Evolutionary conservation across 2,329 filamentous ascomycete species (phyloP).

Genomic region (Calonectria leucothoes): DNA sequence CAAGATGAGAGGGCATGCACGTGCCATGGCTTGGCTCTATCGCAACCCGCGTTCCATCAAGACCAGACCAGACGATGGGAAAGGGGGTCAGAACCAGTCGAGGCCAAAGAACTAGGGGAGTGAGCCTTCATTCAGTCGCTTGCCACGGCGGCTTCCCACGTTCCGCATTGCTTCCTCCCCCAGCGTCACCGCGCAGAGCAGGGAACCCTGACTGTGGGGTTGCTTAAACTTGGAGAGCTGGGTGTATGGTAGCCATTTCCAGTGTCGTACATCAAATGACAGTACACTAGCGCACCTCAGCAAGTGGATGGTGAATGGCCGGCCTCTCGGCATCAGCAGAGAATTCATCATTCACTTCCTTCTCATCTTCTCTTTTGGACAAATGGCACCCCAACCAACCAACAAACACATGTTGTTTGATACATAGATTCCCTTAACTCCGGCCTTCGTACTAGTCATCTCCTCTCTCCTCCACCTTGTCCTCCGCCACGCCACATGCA

Average conservation of each 20-base stretch:
- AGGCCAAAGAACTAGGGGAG: background rate
- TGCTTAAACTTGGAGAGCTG: background rate
- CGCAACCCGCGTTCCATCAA: background rate
- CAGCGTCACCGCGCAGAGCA: background rate
- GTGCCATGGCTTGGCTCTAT: slow-evolving; percentile 9
- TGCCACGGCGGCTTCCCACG: background rate
- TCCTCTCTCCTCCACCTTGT: slow-evolving; percentile 1
- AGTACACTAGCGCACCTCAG: background rate
- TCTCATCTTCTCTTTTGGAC: background rate
- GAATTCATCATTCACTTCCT: background rate
- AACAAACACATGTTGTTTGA: slow-evolving; percentile 4
- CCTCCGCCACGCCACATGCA: slow-evolving; percentile 6
- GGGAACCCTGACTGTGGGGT: slow-evolving; percentile 1
- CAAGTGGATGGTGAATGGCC: background rate
- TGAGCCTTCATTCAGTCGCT: background rate
- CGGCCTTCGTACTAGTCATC: background rate
- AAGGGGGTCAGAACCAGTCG: background rate
- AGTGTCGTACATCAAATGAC: slow-evolving; percentile 5
- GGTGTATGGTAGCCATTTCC: background rate
- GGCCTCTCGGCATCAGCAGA: background rate
- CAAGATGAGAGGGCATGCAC: slow-evolving; percentile 18
- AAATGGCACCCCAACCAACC: background rate
- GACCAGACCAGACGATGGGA: background rate
- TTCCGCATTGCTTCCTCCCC: background rate
- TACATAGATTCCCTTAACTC: background rate